phyloP scores from a whole-genome alignment of 2,329 filamentous ascomycete genomes.

The Curvularia sp. region DNA sequence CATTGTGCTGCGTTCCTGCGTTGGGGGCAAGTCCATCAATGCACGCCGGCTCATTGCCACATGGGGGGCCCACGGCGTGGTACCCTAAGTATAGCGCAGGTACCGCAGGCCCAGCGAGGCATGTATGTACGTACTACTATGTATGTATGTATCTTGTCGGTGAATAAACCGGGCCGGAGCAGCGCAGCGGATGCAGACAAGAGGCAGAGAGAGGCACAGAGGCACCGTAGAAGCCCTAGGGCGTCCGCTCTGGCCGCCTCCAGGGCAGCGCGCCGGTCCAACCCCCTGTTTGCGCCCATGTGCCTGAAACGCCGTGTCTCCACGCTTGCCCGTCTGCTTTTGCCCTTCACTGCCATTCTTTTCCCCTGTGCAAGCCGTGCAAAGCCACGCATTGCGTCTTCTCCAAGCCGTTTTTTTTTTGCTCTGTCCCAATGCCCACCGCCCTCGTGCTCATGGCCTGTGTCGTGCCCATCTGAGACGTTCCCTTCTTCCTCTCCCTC shows the following conservation, averaged over 20 bases:
- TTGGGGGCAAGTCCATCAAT: conserved; percentile 4
- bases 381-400: conserved; percentile 8
- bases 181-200: too few relatives aligned
- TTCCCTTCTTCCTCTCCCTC: background rate
- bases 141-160: conserved; percentile 1
- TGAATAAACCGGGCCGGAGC: conserved; percentile 5
- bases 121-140: background rate
- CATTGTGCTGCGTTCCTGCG: conserved; percentile 19
- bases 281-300: conserved; percentile 8
- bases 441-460: conserved; percentile 24
- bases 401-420: conserved; percentile 4
- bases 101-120: background rate
- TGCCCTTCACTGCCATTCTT: conserved; percentile 9
- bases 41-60: conserved; percentile 1
- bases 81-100: conserved; percentile 3
- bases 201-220: conserved; percentile 11
- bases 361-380: conserved; percentile 5
- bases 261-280: conserved; percentile 1
- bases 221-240: too few relatives aligned
- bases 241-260: conserved; percentile 3
- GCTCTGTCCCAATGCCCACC: conserved; percentile 14
- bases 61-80: background rate
- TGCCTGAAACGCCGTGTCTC: conserved; percentile 22
- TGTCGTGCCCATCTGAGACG: conserved; percentile 21
- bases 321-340: conserved; percentile 7